Evolutionary conservation across 176 grass and related monocot genomes (phyloP), one percentile per base, ranked within the genome.

Genomic region (Calamus simplicifolius): DNA sequence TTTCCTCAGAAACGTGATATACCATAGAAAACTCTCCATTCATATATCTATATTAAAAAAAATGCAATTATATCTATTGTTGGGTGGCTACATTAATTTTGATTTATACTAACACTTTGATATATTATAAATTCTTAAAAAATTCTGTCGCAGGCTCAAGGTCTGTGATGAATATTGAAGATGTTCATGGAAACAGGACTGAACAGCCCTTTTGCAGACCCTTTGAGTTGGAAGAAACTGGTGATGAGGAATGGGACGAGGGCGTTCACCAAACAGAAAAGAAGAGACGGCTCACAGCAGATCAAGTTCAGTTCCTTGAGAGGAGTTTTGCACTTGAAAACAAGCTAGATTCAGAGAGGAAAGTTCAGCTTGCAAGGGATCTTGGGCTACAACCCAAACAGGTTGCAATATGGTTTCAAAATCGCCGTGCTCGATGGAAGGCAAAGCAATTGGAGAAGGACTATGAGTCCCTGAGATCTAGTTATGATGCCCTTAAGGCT

Each of bases 391-490:
- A 60, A 60, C 58, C 58, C 27, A 60, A 17, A 38, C 58, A 60
- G 58, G 29, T 60, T 31, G 58, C 58, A 4, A 60, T 60, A 30
- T 60, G 58, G 58, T 60, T 60, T 31, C 58, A 60, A 28, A 60
- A 60, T 27, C 58, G 58, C 4, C 58, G 58, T 38, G 58, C 58
- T 17, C 58, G 58, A 18, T 60, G 58, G 58, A 60, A 60, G 17
- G 38, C 28, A 13, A 60, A 60, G 58, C 58, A 60, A 15, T 17
- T 60, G 6, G 58, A 60, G 58, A 60, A 60, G 58, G 58, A 60
- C 15, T 60, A 60, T 10, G 58, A 60, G 17, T 16, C 58, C 16
- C 58, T 60, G 5, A 60, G 18, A 38, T 60, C 16, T 19, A 60
- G 58, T 1, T 60, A 38, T n/a, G 27, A 60, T 19, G 26, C 58